These are phyloP conservation scores for Backusella macrospora DNA, from an alignment of 192 early-diverging fungal species.

Conservation along the genomic window DNA sequence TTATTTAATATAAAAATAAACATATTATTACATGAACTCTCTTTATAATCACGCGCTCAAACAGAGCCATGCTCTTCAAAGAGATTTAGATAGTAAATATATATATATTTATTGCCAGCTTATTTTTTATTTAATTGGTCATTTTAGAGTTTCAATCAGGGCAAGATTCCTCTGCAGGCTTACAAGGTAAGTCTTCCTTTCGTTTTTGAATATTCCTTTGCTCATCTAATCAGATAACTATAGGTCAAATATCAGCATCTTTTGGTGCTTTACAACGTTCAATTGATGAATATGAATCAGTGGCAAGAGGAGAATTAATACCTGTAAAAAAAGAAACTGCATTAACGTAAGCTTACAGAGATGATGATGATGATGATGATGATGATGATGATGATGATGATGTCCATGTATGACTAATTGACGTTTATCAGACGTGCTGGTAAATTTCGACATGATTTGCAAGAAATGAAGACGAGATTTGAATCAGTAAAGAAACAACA, in stretches of 20 bases:
- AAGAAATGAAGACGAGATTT: constrained; percentile 48
- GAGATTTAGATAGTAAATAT: constrained; percentile 49
- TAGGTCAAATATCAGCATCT: constrained; percentile 59
- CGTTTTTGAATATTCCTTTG: not conserved
- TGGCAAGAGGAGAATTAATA: constrained; percentile 60
- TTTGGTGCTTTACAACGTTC: constrained; percentile 54
- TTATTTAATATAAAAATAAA: not conserved
- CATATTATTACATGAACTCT: constrained; percentile 49
- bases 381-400: not conserved
- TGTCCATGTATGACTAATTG: not conserved
- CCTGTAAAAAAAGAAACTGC: constrained; percentile 57
- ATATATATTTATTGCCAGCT: not conserved
- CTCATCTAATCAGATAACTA: not conserved
- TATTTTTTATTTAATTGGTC: not conserved
- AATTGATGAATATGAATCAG: constrained; percentile 60
- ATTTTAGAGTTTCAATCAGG: constrained; percentile 48
- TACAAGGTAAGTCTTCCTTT: constrained; percentile 50
- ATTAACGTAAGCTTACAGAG: constrained; percentile 42
- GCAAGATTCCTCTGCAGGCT: constrained; percentile 57
- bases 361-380: not conserved
- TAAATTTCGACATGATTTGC: constrained; percentile 57
- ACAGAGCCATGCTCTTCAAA: constrained; percentile 53
- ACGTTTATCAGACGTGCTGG: constrained; percentile 47
- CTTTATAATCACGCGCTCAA: constrained; percentile 62
- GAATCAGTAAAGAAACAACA: constrained; percentile 51